Base-by-base conservation (phyloP, 768 basidiomycete species). In the Podaxis mareebaensis region DNA sequence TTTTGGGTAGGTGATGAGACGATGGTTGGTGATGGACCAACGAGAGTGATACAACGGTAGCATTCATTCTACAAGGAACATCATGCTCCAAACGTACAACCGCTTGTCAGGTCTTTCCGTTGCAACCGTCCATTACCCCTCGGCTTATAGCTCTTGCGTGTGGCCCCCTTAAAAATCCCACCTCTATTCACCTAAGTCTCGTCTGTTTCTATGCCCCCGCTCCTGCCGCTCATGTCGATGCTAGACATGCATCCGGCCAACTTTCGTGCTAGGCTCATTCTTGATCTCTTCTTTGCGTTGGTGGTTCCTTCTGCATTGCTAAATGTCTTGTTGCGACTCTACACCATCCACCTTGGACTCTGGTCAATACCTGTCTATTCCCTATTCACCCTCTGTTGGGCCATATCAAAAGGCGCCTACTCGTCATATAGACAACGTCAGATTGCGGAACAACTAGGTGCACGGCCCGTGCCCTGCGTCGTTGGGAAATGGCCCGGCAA, bases 401-500 rank as follows among this genome's bases (percentile, higher is more conserved):
- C 78, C 0, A 68, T 74, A 15, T 67, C 66, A 2, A 78, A 78
- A 64, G 72, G 77, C 3, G 66, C 73, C 15, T 76, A 80, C 63
- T 65, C 67, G 12, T 72, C 77, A 53, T 66, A 73, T 51, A 61
- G 67, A 1, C 83, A 87, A 56, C 66, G 65, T 20, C 74, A 75
- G 38, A 78, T 86, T 51, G 85, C 85, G 0, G 69, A 70, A 11
- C 79, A 76, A 36, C 72, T 87, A 13, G 81, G 82, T 4, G 86
- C 86, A 5, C 76, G 76, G 64, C 77, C 73, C 2, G 83, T 88
- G 53, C 87, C 86, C 3, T 75, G 79, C 20, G 84, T 90, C 15
- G 76, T 81, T 17, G 90, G 90, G 6, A 86, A 83, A 75, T 90
- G 88, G 87, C 90, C 89, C 3, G 90, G 90, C n/a, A 91, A 91